Conservation (phyloP, 129 eudicot genomes). For the Erigeron canadensis region DNA sequence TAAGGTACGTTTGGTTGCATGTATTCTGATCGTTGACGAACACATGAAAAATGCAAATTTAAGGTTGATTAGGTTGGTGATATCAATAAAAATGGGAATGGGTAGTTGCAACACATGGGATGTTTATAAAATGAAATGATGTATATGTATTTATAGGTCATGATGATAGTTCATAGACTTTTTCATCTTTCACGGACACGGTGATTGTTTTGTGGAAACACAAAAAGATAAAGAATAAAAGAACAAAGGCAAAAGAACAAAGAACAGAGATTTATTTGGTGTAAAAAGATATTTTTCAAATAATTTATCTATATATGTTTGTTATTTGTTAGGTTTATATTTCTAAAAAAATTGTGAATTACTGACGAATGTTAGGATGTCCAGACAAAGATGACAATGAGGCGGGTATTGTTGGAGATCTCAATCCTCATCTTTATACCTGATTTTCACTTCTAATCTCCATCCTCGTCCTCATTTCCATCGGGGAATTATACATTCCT, state of each 20-base stretch:
- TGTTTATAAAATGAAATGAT: constrained; percentile 40
- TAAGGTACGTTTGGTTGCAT: neutral
- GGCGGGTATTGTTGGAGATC: too few species aligned
- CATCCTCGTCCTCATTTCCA: too few species aligned
- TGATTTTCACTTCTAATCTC: too few species aligned
- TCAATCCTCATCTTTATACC: too few species aligned
- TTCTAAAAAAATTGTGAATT: too few species aligned
- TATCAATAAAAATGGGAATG: constrained; percentile 20
- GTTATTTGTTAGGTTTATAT: too few species aligned
- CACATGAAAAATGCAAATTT: constrained; percentile 9
- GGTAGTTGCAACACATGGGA: constrained; percentile 39
- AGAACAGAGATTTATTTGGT: constrained; percentile 27
- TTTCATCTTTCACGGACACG: constrained; percentile 67
- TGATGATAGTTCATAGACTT: constrained; percentile 41
- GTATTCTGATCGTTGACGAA: neutral
- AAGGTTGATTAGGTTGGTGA: constrained; percentile 23
- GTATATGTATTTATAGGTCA: constrained; percentile 35
- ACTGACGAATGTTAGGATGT: too few species aligned
- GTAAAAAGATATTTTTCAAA: neutral
- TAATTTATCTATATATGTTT: too few species aligned
- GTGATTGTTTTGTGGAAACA: constrained; percentile 68
- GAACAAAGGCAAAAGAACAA: constrained; percentile 35
- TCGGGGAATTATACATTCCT: too few species aligned
- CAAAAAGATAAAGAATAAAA: constrained; percentile 36
- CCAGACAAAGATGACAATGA: too few species aligned